Evolutionary conservation across 2,329 filamentous ascomycete genomes (phyloP).

Genomic region (Aspergillus unguis): DNA sequence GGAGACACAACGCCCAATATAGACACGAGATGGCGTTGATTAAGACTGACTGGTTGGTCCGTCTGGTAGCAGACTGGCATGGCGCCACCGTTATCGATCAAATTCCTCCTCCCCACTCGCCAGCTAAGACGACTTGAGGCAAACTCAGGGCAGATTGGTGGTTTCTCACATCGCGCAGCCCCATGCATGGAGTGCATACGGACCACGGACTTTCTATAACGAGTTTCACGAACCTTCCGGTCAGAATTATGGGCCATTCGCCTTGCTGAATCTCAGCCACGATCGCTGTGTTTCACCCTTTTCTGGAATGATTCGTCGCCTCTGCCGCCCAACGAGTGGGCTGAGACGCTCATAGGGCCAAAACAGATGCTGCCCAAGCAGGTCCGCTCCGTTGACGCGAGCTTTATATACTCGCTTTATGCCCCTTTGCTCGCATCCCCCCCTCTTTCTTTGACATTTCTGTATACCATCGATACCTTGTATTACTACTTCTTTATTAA

Average conservation of each 20-base stretch:
- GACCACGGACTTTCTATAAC: slow-evolving; percentile 1
- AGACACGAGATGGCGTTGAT: slow-evolving; percentile 5
- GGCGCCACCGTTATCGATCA: neutral
- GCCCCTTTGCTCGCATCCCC: neutral
- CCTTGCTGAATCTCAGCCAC: slow-evolving; percentile 15
- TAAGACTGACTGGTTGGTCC: slow-evolving; percentile 12
- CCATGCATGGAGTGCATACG: slow-evolving; percentile 5
- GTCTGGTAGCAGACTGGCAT: neutral
- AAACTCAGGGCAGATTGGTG: slow-evolving; percentile 7
- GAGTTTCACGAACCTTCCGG: slow-evolving; percentile 11
- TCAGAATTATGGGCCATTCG: slow-evolving; percentile 16
- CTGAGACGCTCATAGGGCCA: slow-evolving; percentile 23
- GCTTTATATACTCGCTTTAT: slow-evolving; percentile 15
- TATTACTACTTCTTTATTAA: slow-evolving; percentile 15
- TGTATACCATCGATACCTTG: slow-evolving; percentile 16
- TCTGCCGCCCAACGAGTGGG: slow-evolving; percentile 23
- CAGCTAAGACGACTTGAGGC: neutral
- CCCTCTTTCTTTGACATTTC: slow-evolving; percentile 3
- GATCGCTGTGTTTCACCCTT: slow-evolving; percentile 15
- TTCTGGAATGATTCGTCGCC: slow-evolving; percentile 20
- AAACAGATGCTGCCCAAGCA: slow-evolving; percentile 20
- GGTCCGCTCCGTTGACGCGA: slow-evolving; percentile 13
- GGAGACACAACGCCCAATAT: slow-evolving; percentile 14
- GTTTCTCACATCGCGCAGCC: neutral
- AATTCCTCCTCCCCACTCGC: neutral